These are phyloP conservation scores for Alnus rubra DNA, from an alignment of 306 rosid genomes.

Conservation along the genomic window DNA sequence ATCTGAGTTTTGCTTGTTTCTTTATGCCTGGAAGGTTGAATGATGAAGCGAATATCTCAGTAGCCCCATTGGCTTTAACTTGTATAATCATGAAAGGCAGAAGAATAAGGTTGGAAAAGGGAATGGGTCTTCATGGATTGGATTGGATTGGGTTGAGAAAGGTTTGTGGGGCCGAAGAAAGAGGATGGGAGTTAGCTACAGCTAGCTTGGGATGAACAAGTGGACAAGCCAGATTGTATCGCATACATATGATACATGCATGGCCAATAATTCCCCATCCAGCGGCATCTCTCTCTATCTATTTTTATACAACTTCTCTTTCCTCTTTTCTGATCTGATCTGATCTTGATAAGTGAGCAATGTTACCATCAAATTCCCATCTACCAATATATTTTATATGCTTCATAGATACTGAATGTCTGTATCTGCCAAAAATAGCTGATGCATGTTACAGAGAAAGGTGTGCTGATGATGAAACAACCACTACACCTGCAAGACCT, in stretches of 20 bases:
- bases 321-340: slow-evolving; percentile 59
- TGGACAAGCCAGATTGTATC: slow-evolving; percentile 60
- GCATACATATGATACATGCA: slow-evolving; percentile 32
- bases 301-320: slow-evolving; percentile 37
- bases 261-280: slow-evolving; percentile 56
- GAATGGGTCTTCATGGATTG: slow-evolving; percentile 31
- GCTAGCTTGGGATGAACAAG: slow-evolving; percentile 55
- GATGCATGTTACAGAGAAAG: slow-evolving; percentile 33
- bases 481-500: background rate
- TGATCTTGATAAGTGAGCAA: slow-evolving; percentile 58
- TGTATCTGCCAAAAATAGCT: slow-evolving; percentile 35
- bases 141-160: slow-evolving; percentile 30
- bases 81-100: slow-evolving; percentile 27
- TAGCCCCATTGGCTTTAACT: background rate
- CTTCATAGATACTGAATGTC: slow-evolving; percentile 40
- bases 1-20: slow-evolving; percentile 81
- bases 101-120: slow-evolving; percentile 45
- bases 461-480: slow-evolving; percentile 20
- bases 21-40: slow-evolving; percentile 89
- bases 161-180: slow-evolving; percentile 42
- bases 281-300: slow-evolving; percentile 39
- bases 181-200: slow-evolving; percentile 46
- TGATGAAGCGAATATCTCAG: slow-evolving; percentile 27
- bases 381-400: slow-evolving; percentile 35
- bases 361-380: slow-evolving; percentile 30